Conservation (phyloP, 495 filamentous ascomycete genomes). For the Trichoderma reesei region DNA sequence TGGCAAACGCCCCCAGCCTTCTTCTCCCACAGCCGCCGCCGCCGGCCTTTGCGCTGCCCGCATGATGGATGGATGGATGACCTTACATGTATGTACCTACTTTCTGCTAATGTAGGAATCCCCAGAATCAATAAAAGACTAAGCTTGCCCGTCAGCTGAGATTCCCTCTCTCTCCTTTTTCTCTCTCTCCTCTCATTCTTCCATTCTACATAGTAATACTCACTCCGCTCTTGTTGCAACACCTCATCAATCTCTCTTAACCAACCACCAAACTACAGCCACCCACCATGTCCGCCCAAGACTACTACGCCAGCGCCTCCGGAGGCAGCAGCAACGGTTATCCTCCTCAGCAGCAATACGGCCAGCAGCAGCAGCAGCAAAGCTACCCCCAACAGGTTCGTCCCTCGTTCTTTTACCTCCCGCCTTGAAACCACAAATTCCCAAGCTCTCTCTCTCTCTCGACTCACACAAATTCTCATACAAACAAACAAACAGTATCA, state of each 20-base stretch:
- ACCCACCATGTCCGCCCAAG: conserved; percentile 7
- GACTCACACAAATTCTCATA: neutral
- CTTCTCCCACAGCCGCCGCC: neutral
- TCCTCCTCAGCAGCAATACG: neutral
- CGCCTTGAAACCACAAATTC: neutral
- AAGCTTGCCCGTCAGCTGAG: neutral
- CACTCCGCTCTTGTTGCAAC: neutral
- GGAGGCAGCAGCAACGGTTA: conserved; percentile 4
- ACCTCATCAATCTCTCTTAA: no score
- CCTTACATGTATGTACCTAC: no score
- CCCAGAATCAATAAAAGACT: neutral
- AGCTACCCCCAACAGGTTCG: conserved; percentile 9
- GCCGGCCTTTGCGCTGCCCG: no score
- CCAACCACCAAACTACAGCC: neutral
- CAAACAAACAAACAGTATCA: neutral
- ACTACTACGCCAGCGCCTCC: conserved; percentile 8
- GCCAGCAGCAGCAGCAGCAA: conserved; percentile 11
- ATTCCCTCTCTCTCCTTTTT: neutral
- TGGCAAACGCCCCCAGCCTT: neutral
- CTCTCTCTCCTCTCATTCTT: neutral
- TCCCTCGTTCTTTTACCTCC: neutral
- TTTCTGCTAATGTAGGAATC: neutral
- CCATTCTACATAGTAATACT: neutral
- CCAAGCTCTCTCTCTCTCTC: neutral
- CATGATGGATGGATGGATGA: no score